Percentiles rank a stretch among this genome's conserved stretches.
Evolutionary conservation across 805 yeast species (phyloP).

Genomic region (Torulaspora franciscae): DNA sequence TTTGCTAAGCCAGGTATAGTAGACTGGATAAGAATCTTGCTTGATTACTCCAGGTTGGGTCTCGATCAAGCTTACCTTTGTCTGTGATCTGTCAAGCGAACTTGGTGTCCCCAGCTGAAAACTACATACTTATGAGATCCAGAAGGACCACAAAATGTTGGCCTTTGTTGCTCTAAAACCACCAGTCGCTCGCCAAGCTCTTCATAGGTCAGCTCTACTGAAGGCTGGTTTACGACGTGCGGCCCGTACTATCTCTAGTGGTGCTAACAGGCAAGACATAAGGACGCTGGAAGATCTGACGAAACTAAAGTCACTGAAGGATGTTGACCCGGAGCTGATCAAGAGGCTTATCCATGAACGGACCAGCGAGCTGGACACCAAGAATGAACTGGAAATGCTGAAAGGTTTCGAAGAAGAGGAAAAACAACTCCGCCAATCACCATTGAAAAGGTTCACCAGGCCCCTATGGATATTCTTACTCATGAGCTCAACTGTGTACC

Average conservation of each 20-base stretch:
- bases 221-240: background rate
- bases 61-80: background rate
- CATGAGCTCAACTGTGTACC: slow-evolving; percentile 32
- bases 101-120: background rate
- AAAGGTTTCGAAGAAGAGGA: slow-evolving; percentile 24
- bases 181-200: background rate
- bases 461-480: slow-evolving; percentile 32
- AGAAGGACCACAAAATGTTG: background rate
- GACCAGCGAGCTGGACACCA: slow-evolving; percentile 28
- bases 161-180: background rate
- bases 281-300: slow-evolving; percentile 32
- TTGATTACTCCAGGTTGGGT: background rate
- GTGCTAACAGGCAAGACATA: slow-evolving; percentile 12
- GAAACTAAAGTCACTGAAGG: slow-evolving; percentile 29
- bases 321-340: slow-evolving; percentile 34
- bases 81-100: background rate
- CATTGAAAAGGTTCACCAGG: slow-evolving; percentile 26
- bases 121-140: background rate
- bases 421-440: slow-evolving; percentile 12
- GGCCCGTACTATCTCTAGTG: background rate
- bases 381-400: slow-evolving; percentile 29
- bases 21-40: background rate
- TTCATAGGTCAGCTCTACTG: background rate
- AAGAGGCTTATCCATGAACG: slow-evolving; percentile 30
- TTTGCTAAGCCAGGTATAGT: too few relatives aligned